Evolutionary conservation across 305 asterid species (phyloP), one percentile per base, ranked within the genome.

Genomic region (Fraxinus nigra): DNA sequence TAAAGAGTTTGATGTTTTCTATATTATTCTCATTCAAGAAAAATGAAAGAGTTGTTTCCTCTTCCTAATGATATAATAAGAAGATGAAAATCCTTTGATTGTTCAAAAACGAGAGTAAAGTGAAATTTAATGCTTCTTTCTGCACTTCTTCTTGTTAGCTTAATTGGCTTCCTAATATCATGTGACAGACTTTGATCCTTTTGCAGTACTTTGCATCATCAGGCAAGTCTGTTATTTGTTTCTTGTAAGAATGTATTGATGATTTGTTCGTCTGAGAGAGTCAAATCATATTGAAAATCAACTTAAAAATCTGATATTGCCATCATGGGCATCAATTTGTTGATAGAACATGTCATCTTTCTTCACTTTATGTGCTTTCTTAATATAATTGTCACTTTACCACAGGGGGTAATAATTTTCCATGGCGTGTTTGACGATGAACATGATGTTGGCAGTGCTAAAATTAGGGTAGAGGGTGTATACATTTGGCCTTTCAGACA

Each of bases 401-500:
- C 18, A 83, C 87, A 97, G 99, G 99, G 99, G 78, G 85, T 92
- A 35, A 88, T 97, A 83, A 93, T 93, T 85, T 97, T 97, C 91
- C 99, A 95, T 86, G 99, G 92, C 46, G 96, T 92, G 82, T 92
- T 93, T 84, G 97, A 93, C 83, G 90, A 92, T 82, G 98, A 93
- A 79, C 90, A 87, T 80, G 97, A 90, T 84, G 91, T 80, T 81
- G 92, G 87, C 5, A 93, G 94, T 78, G 92, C 98, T 87, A 95
- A 91, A 90, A 90, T 97, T 80, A 90, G 94, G 86, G 95, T 97
- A 63, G 98, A 93, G 88, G 99, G 99, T 78, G 99, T 95, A 82
- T 95, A 97, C 85, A 91, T 97, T 85, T 97, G 99, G 99, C 99
- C 99, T 83, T 97, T 97, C 92, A 92, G 97, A 93, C 98, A 97